Conservation (phyloP, 352 stramenopile genomes). For the Phytophthora brassicae region DNA sequence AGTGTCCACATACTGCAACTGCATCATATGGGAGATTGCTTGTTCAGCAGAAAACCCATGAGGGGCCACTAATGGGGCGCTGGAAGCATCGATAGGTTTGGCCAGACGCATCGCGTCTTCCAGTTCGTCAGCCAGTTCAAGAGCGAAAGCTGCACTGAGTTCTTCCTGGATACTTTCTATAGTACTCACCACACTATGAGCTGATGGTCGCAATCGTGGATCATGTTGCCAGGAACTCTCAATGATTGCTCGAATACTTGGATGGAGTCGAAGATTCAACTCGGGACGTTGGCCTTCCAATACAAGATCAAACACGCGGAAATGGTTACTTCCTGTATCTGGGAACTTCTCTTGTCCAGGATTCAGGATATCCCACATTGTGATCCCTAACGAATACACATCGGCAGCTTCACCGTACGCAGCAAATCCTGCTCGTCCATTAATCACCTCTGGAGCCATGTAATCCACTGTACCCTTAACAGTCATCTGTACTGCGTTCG, state of each 20-base stretch:
- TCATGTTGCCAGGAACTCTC: conserved; percentile 48
- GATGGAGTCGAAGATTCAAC: conserved; percentile 37
- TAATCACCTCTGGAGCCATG: conserved; percentile 84
- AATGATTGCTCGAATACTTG: conserved; percentile 42
- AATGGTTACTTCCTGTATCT: conserved; percentile 49
- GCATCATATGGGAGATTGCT: conserved; percentile 41
- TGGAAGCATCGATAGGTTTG: conserved; percentile 35
- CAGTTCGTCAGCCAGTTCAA: conserved; percentile 43
- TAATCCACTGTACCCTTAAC: conserved; percentile 76
- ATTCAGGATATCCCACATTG: conserved; percentile 74
- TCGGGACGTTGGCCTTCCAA: conserved; percentile 49
- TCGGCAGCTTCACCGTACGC: conserved; percentile 69
- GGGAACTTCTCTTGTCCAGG: conserved; percentile 57
- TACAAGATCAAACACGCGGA: conserved; percentile 56
- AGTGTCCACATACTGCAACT: conserved; percentile 43
- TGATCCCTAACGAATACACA: conserved; percentile 74
- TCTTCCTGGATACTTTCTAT: conserved; percentile 56
- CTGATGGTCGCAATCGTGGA: conserved; percentile 40
- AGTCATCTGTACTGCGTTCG: conserved; percentile 40
- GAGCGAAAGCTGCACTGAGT: conserved; percentile 38
- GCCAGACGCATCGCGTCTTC: conserved; percentile 36
- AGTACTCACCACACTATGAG: conserved; percentile 43
- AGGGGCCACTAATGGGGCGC: conserved; percentile 22
- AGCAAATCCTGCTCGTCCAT: conserved; percentile 47
- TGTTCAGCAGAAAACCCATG: conserved; percentile 45